A percentile compares a stretch with the other conserved stretches of the same genome.
Evolutionary conservation across 768 basidiomycete genomes (phyloP).

Genomic region (Psilocybe cubensis): DNA sequence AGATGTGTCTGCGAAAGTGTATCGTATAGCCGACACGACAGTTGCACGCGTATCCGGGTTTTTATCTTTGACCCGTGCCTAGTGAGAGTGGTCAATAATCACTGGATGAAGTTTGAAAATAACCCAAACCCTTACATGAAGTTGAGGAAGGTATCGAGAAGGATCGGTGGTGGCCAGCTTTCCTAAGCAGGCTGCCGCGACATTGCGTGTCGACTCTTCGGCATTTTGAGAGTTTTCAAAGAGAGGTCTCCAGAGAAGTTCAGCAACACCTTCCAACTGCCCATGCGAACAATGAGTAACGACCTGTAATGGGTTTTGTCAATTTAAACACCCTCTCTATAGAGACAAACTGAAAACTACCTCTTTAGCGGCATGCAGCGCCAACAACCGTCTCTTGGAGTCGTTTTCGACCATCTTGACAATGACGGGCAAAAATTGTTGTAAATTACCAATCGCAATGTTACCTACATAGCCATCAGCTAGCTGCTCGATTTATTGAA

Average conservation of each 20-base stretch:
- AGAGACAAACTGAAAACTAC: slow-evolving; percentile 33
- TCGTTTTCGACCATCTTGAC: slow-evolving; percentile 78
- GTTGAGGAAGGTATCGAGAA: slow-evolving; percentile 86
- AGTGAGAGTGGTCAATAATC: slow-evolving; percentile 1
- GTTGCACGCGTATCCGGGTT: slow-evolving; percentile 81
- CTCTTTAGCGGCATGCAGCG: slow-evolving; percentile 94
- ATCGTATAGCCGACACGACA: slow-evolving; percentile 91
- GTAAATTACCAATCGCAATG: slow-evolving; percentile 92
- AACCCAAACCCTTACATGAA: slow-evolving; percentile 86
- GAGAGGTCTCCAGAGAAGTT: slow-evolving; percentile 88
- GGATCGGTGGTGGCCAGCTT: slow-evolving; percentile 94
- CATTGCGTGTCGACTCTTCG: slow-evolving; percentile 92
- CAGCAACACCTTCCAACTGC: slow-evolving; percentile 86
- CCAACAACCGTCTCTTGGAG: slow-evolving; percentile 78
- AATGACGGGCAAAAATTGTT: slow-evolving; percentile 84
- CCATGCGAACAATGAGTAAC: slow-evolving; percentile 88
- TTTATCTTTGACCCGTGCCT: slow-evolving; percentile 71
- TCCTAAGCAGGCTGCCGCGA: slow-evolving; percentile 95
- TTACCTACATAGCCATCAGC: slow-evolving; percentile 59
- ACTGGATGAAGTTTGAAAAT: background rate
- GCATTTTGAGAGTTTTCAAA: slow-evolving; percentile 89
- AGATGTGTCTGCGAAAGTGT: slow-evolving; percentile 89
- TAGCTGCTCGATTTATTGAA: too few species aligned
- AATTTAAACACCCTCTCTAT: background rate
- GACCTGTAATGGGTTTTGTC: slow-evolving; percentile 50